Base-by-base conservation (phyloP, 1,139 yeast genomes). In the Pichia sp. region DNA sequence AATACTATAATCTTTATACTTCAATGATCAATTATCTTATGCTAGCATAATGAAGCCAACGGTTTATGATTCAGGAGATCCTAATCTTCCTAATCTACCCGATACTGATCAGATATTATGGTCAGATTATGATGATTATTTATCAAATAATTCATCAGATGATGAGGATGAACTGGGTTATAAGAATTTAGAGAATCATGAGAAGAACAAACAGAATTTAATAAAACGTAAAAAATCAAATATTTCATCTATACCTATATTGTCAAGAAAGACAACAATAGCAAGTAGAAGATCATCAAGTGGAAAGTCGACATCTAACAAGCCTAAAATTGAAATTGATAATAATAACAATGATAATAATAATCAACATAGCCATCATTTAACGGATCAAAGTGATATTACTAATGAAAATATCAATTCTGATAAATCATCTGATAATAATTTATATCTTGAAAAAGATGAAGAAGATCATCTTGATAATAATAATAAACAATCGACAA, bases 61-160 rank as follows among this genome's bases (percentile, higher is more conserved):
- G 34, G 58, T 70, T 4, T 72, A 61, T 46, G 75, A 72, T 54
- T 70, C 74, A 0, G 68, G 60, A 5, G 75, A 72, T 50, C 74
- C 75, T 0, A 56, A 56, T 30, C 62, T 66, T 10, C 76, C 76
- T 4, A 56, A 68, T 47, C 53, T 71, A 27, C 75, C 76, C 0
- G 61, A 57, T n/a, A 49, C 56, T 7, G 65, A 62, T 40, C 57
- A 60, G 27, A 30, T 59, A 2, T 46, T 54, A n/a, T 63, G 65
- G 62, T 62, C 66, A 2, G 64, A 61, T 44, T 61, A 58, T 39
- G 66, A 53, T 11, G 44, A 43, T 40, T 47, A 51, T 29, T 31
- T 47, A 29, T 37, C 53, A 10, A 45, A 40, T 10, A 34, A 47
- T 25, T 44, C 49, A 7, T 48, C 47, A 3, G 30, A 18, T 30